A percentile compares a stretch with the other conserved stretches of the same genome.
Evolutionary conservation across 2,329 filamentous ascomycete genomes (phyloP).

Genomic region (Sporothrix brunneoviolacea): DNA sequence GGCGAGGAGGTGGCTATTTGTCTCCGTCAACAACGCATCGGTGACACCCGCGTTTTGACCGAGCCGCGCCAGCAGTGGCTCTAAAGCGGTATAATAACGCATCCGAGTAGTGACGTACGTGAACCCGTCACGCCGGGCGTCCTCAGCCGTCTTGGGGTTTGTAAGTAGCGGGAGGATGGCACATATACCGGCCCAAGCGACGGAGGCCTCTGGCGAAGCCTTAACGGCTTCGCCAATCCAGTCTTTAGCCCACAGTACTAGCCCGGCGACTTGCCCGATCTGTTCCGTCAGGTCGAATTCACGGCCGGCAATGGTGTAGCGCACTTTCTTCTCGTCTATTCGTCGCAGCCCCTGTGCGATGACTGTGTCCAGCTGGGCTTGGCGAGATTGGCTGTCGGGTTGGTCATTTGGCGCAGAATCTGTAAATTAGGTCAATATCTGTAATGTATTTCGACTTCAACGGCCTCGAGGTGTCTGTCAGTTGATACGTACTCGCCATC

Average conservation of each 20-base stretch:
- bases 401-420: not conserved
- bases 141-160: slow-evolving; percentile 23
- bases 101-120: slow-evolving; percentile 28
- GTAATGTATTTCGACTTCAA: no score
- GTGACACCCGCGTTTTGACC: slow-evolving; percentile 10
- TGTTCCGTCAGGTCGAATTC: slow-evolving; percentile 19
- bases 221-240: slow-evolving; percentile 24
- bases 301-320: slow-evolving; percentile 19
- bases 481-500: no score
- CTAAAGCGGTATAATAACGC: slow-evolving; percentile 27
- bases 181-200: slow-evolving; percentile 31
- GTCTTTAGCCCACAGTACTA: slow-evolving; percentile 21
- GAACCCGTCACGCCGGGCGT: slow-evolving; percentile 28
- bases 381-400: not conserved
- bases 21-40: slow-evolving; percentile 15
- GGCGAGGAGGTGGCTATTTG: slow-evolving; percentile 19
- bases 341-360: slow-evolving; percentile 16
- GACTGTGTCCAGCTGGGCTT: slow-evolving; percentile 13
- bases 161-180: slow-evolving; percentile 30
- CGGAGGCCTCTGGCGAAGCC: slow-evolving; percentile 26
- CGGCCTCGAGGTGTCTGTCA: no score
- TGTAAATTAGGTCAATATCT: slow-evolving; percentile 6
- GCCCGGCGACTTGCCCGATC: slow-evolving; percentile 19
- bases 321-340: slow-evolving; percentile 18
- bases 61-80: slow-evolving; percentile 19